A percentile compares a stretch with the other conserved stretches of the same genome.
Evolutionary conservation across 129 eudicot genomes (phyloP).

Genomic region (Arctium lappa): DNA sequence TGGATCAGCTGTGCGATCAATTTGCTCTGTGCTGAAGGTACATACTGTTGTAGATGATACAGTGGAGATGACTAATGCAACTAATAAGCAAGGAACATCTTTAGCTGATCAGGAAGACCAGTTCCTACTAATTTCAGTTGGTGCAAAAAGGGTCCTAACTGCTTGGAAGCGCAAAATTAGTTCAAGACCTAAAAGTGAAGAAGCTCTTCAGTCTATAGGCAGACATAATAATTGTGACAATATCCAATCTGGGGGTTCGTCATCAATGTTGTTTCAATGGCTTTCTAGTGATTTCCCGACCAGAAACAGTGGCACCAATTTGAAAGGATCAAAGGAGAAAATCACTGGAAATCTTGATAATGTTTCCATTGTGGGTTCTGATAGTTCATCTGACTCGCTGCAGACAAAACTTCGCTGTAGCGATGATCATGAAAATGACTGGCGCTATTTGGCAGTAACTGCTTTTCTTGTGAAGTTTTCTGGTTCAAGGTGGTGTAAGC

Average conservation of each 20-base stretch:
- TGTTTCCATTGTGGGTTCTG: constrained; percentile 5
- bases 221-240: constrained; percentile 12
- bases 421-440: constrained; percentile 78
- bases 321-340: constrained; percentile 33
- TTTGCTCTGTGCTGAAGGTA: constrained; percentile 66
- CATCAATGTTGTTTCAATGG: constrained; percentile 80
- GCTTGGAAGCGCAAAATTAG: constrained; percentile 65
- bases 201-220: background rate
- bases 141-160: constrained; percentile 93
- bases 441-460: constrained; percentile 94
- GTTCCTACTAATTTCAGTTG: constrained; percentile 80
- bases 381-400: constrained; percentile 16
- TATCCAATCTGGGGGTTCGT: constrained; percentile 11
- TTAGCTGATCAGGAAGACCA: constrained; percentile 47
- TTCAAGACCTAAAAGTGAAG: constrained; percentile 30
- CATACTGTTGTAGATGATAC: constrained; percentile 45
- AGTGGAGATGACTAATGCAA: constrained; percentile 15
- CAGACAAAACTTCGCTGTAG: constrained; percentile 21
- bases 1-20: constrained; percentile 93
- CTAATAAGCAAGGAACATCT: constrained; percentile 11
- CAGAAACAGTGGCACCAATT: constrained; percentile 35
- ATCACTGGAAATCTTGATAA: constrained; percentile 16
- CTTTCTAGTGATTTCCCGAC: constrained; percentile 89
- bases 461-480: constrained; percentile 79
- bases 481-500: constrained; percentile 56